A percentile compares a stretch with the other conserved stretches of the same genome.
These are phyloP conservation scores for Cladosporium cucumerinum DNA, from an alignment of 2,329 filamentous ascomycete genomes.

Conservation along the genomic window DNA sequence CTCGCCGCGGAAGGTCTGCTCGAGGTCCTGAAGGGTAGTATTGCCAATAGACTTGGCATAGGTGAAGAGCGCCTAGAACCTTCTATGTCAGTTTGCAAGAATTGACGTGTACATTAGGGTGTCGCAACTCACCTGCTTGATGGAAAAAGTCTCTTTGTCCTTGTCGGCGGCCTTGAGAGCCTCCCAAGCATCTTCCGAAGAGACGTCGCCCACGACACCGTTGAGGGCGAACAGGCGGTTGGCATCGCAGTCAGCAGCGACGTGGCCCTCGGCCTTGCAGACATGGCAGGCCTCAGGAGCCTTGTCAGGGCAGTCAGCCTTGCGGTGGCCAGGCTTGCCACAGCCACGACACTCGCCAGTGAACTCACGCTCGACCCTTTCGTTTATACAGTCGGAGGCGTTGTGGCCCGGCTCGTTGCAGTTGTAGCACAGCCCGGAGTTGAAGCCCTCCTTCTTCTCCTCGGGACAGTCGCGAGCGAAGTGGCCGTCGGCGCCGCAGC, in stretches of 20 bases:
- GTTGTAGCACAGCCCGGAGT: conserved; percentile 56
- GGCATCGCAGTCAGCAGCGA: conserved; percentile 56
- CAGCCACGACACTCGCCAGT: conserved; percentile 60
- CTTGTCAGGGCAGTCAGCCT: conserved; percentile 61
- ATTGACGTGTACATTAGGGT: neutral
- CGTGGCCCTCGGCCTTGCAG: conserved; percentile 48
- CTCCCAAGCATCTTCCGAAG: conserved; percentile 57
- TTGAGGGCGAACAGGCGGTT: conserved; percentile 58
- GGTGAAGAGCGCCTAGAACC: conserved; percentile 37
- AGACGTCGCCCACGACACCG: conserved; percentile 37
- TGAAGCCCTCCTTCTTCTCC: conserved; percentile 31
- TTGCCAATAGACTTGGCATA: conserved; percentile 61
- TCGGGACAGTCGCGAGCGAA: conserved; percentile 50
- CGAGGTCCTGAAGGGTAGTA: conserved; percentile 59
- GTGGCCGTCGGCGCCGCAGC: conserved; percentile 44
- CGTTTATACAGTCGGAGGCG: conserved; percentile 61
- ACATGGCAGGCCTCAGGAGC: conserved; percentile 57
- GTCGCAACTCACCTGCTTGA: conserved; percentile 51
- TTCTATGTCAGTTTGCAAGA: neutral
- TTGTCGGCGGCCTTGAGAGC: conserved; percentile 52
- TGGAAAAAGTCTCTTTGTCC: conserved; percentile 59
- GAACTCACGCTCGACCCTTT: conserved; percentile 50
- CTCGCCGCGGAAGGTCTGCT: conserved; percentile 56
- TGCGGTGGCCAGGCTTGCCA: conserved; percentile 52
- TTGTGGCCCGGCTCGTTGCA: conserved; percentile 60